Percentiles rank a stretch among this genome's conserved stretches.
Conservation (phyloP, 352 stramenopile species). For the Pythium monospermum region DNA sequence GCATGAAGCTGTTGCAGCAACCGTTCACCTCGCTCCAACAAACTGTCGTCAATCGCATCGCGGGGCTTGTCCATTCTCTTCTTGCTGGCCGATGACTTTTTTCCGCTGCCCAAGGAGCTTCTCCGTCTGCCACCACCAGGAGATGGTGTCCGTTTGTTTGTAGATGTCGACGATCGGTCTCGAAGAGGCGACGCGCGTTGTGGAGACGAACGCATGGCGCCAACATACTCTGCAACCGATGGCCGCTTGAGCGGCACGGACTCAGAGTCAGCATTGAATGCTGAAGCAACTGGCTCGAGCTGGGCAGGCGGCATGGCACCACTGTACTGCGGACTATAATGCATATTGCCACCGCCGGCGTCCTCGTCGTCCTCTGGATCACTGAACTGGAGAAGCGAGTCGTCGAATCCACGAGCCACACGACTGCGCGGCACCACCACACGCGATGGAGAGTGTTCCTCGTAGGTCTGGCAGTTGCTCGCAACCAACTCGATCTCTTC, state of each 20-base stretch:
- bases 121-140: background rate
- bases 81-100: constrained; percentile 9
- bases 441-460: background rate
- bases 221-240: background rate
- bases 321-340: constrained; percentile 54
- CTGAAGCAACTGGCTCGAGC: constrained; percentile 3
- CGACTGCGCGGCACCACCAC: too few relatives aligned
- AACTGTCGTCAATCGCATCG: constrained; percentile 17
- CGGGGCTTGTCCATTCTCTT: constrained; percentile 8
- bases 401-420: too few relatives aligned
- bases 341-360: constrained; percentile 27
- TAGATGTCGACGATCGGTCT: too few relatives aligned
- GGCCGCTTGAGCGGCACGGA: background rate
- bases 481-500: constrained; percentile 3
- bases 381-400: constrained; percentile 25
- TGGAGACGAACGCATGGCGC: too few relatives aligned
- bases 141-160: background rate
- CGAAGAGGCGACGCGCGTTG: too few relatives aligned
- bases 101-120: constrained; percentile 6
- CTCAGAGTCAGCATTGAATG: background rate
- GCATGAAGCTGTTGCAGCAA: constrained; percentile 31
- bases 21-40: constrained; percentile 26
- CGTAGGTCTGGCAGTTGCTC: too few relatives aligned
- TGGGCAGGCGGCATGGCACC: constrained; percentile 3
- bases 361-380: constrained; percentile 21